Base-by-base conservation (phyloP, 176 grass and related monocot genomes). In the Oryza longistaminata region DNA sequence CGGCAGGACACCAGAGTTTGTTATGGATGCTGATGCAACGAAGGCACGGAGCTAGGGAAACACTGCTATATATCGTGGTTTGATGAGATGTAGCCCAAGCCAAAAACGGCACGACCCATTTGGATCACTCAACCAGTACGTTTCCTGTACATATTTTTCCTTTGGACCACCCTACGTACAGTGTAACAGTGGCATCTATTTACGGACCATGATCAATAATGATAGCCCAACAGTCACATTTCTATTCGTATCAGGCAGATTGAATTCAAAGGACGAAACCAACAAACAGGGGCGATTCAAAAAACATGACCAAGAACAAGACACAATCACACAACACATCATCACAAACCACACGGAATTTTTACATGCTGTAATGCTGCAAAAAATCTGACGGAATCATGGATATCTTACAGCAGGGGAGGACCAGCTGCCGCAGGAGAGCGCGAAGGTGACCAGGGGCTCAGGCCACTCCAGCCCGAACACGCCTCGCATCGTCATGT, bases 391-490 rank as follows among this genome's bases (percentile, higher is more conserved):
- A 61, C 22, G 8, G 21, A 24, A n/a, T n/a, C 7, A 60, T n/a
- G 31, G 42, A 55, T 34, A 52, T 81, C 89, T 85, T 96, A 98
- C 97, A n/a, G 90, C 91, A 7, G 97, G 97, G 45, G 97, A 99
- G 44, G 97, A 99, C 91, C 91, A 92, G 81, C 97, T 99, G 1
- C 97, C 97, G 67, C 97, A 96, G 26, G 97, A 96, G 37, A 99
- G 92, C 26, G 93, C 97, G 60, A 96, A 99, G 16, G 93, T 96
- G 66, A 99, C 97, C 24, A 96, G 76, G 19, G 97, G 97, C 52
- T 99, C 97, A 19, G 93, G 92, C 97, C 93, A 99, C 82, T 99
- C 97, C 83, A 99, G 84, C 65, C 90, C 97, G 70, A 91, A 88
- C 29, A 82, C 73, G 33, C 84, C 87, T 15, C 88, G 70, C 76